These are phyloP conservation scores for Lasiodiplodia citricola DNA, from an alignment of 2,329 filamentous ascomycete species.

Conservation along the genomic window DNA sequence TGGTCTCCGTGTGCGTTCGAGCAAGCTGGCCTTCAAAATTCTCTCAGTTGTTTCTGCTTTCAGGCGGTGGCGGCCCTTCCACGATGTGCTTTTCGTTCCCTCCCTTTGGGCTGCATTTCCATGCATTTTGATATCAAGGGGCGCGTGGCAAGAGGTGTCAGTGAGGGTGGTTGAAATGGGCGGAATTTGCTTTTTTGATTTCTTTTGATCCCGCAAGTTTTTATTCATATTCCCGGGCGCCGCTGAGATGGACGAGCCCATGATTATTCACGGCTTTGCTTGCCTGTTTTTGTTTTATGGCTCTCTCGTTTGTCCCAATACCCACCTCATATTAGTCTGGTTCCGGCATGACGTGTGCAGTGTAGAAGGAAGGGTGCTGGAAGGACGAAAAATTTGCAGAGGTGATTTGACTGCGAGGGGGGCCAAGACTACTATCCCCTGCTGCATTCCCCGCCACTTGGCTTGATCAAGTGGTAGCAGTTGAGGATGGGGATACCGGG, in stretches of 20 bases:
- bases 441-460: neutral
- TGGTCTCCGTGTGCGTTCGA: conserved; percentile 12
- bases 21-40: conserved; percentile 12
- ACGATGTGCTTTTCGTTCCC: conserved; percentile 12
- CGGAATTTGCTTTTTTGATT: conserved; percentile 9
- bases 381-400: neutral
- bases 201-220: conserved; percentile 10
- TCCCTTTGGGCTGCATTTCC: conserved; percentile 9
- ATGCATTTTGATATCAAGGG: conserved; percentile 22
- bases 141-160: conserved; percentile 1
- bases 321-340: neutral
- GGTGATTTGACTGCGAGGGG: neutral
- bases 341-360: conserved; percentile 3
- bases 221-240: conserved; percentile 4
- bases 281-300: neutral
- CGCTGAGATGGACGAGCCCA: conserved; percentile 1
- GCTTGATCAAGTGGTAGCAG: neutral
- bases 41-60: conserved; percentile 13
- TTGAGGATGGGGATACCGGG: neutral
- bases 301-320: neutral
- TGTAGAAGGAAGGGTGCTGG: neutral
- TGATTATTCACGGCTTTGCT: conserved; percentile 7
- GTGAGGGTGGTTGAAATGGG: conserved; percentile 13
- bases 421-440: neutral
- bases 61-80: neutral